Conservation (phyloP, 441 rosid genomes). For the Oxalis stricta region DNA sequence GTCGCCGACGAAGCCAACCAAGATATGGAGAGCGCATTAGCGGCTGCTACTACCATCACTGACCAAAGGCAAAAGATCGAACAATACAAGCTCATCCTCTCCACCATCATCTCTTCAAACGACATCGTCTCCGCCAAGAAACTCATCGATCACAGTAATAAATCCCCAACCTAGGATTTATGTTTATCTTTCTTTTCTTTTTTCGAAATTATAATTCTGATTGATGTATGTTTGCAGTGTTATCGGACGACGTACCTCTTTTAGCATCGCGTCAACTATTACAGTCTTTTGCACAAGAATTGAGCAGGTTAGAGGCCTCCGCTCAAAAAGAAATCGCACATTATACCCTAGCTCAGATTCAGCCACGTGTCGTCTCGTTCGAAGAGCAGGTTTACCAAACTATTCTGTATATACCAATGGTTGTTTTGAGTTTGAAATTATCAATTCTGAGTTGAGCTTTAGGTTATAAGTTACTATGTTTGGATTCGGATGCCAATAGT, state of each 20-base stretch:
- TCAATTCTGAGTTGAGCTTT: too few species aligned
- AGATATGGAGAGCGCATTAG: constrained; percentile 67
- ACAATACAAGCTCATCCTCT: constrained; percentile 80
- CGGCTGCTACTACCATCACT: constrained; percentile 55
- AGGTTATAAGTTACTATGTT: too few species aligned
- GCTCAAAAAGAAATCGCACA: constrained; percentile 88
- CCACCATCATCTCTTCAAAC: constrained; percentile 70
- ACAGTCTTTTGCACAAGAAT: constrained; percentile 78
- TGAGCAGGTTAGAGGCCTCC: constrained; percentile 67
- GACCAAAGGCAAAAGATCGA: constrained; percentile 99
- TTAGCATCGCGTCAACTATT: constrained; percentile 94
- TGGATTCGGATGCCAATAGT: too few species aligned
- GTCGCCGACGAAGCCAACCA: neutral
- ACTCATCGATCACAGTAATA: constrained; percentile 85
- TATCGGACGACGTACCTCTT: constrained; percentile 89
- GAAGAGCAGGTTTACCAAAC: constrained; percentile 73
- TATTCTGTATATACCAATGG: neutral
- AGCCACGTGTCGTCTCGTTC: constrained; percentile 94
- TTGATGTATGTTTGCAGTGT: constrained; percentile 29
- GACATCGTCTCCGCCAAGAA: constrained; percentile 65
- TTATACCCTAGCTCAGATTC: constrained; percentile 82
- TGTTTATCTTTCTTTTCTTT: neutral
- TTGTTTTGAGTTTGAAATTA: neutral
- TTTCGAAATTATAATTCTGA: neutral
- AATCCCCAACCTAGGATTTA: neutral